These are phyloP conservation scores for Exophiala lecanii-corni DNA, from an alignment of 2,329 filamentous ascomycete genomes.

Conservation along the genomic window DNA sequence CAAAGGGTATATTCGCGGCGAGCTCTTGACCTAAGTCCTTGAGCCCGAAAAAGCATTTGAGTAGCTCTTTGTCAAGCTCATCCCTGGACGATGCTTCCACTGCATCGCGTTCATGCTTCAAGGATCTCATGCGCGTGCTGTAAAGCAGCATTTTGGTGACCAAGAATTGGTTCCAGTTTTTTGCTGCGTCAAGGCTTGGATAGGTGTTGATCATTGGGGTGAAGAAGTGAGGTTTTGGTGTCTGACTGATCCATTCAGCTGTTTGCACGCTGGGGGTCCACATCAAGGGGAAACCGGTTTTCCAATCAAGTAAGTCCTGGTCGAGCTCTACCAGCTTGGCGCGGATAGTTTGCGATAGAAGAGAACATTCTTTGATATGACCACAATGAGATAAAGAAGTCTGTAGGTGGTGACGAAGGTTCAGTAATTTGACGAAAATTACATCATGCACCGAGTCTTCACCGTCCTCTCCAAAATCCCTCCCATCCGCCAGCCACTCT, in stretches of 20 bases:
- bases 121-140: neutral
- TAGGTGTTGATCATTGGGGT: neutral
- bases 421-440: neutral
- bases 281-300: neutral
- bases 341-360: neutral
- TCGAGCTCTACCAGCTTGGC: neutral
- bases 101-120: neutral
- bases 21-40: neutral
- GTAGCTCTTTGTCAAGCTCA: neutral
- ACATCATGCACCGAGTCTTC: neutral
- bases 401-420: neutral
- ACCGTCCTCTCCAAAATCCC: constrained; percentile 1
- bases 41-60: neutral
- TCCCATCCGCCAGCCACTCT: neutral
- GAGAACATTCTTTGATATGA: neutral
- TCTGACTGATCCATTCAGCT: neutral
- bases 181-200: neutral
- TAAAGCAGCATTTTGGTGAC: neutral
- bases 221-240: neutral
- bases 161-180: neutral
- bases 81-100: neutral
- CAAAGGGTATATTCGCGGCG: neutral
- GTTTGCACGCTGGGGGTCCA: neutral
- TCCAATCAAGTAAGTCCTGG: neutral
- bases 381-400: neutral